Conservation (phyloP, 345 rosid species). For the Noccaea bulbosa region DNA sequence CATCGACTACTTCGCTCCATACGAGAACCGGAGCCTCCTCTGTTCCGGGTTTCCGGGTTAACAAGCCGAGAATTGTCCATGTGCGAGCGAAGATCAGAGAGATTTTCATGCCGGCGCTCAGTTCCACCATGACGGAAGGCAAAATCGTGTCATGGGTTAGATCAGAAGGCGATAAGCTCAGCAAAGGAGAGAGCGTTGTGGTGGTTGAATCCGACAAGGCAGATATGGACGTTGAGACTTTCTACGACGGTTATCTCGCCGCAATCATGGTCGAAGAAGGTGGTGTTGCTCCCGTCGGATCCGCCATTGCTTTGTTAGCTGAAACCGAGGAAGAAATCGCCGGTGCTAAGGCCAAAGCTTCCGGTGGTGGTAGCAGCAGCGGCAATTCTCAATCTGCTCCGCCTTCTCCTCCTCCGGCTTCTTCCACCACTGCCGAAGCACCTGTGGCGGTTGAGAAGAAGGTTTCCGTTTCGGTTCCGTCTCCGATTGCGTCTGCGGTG, state of each 20-base stretch:
- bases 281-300: conserved; percentile 88
- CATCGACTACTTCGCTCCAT: conserved; percentile 46
- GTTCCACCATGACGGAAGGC: conserved; percentile 96
- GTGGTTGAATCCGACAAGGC: conserved; percentile 97
- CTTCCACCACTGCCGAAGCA: neutral
- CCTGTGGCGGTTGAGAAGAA: conserved; percentile 34
- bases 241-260: conserved; percentile 90
- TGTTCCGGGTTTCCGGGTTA: conserved; percentile 30
- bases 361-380: conserved; percentile 11
- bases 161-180: conserved; percentile 88
- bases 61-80: conserved; percentile 30
- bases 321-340: conserved; percentile 75
- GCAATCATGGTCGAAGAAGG: conserved; percentile 96
- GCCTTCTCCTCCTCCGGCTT: neutral
- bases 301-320: conserved; percentile 90
- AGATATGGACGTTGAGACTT: conserved; percentile 98
- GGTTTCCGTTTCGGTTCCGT: conserved; percentile 12
- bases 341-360: conserved; percentile 68
- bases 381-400: conserved; percentile 40
- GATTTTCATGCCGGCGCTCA: conserved; percentile 99
- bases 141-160: conserved; percentile 94
- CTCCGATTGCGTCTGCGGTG: conserved; percentile 28
- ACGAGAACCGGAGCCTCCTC: conserved; percentile 33
- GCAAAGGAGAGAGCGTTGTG: conserved; percentile 91
- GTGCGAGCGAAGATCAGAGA: conserved; percentile 84